Percentiles rank a stretch among this genome's conserved stretches.
phyloP scores from a whole-genome alignment of 2,329 filamentous ascomycete species.

The Cadophora luteo-olivacea region DNA sequence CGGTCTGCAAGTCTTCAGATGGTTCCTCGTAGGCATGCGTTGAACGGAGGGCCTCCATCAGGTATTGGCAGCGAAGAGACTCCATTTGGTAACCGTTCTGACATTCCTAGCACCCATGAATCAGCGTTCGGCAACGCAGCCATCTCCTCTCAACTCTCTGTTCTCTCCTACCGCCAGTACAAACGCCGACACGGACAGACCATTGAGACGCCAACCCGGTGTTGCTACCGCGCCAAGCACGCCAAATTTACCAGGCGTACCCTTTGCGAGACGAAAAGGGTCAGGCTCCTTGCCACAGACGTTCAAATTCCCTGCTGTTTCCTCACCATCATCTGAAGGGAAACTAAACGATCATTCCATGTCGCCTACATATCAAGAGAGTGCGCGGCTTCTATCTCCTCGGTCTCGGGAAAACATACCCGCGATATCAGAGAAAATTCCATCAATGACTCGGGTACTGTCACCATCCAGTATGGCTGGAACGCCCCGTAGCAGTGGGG shows the following conservation, averaged over 20 bases:
- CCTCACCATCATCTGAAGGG: slow-evolving; percentile 43
- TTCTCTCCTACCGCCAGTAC: slow-evolving; percentile 40
- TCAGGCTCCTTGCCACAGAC: slow-evolving; percentile 47
- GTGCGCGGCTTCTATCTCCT: slow-evolving; percentile 38
- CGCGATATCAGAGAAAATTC: slow-evolving; percentile 61
- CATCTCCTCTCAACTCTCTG: slow-evolving; percentile 46
- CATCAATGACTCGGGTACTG: slow-evolving; percentile 70
- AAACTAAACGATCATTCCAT: slow-evolving; percentile 24
- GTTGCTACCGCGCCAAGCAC: slow-evolving; percentile 48
- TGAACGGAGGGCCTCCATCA: slow-evolving; percentile 49
- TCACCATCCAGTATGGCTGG: slow-evolving; percentile 78
- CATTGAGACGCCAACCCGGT: slow-evolving; percentile 35
- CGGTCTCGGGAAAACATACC: slow-evolving; percentile 47
- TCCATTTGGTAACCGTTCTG: slow-evolving; percentile 14
- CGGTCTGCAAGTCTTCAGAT: slow-evolving; percentile 86
- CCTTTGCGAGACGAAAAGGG: slow-evolving; percentile 45
- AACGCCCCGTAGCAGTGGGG: slow-evolving; percentile 89
- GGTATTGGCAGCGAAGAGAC: slow-evolving; percentile 42
- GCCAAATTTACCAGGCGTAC: slow-evolving; percentile 47
- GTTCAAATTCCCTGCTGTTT: slow-evolving; percentile 63
- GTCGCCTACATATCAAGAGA: slow-evolving; percentile 26
- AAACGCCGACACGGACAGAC: slow-evolving; percentile 38
- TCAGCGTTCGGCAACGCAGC: slow-evolving; percentile 45
- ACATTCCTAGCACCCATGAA: slow-evolving; percentile 38
- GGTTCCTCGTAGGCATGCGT: slow-evolving; percentile 55